Conservation (phyloP, 2,329 filamentous ascomycete genomes). For the Aspergillus fumigatus region DNA sequence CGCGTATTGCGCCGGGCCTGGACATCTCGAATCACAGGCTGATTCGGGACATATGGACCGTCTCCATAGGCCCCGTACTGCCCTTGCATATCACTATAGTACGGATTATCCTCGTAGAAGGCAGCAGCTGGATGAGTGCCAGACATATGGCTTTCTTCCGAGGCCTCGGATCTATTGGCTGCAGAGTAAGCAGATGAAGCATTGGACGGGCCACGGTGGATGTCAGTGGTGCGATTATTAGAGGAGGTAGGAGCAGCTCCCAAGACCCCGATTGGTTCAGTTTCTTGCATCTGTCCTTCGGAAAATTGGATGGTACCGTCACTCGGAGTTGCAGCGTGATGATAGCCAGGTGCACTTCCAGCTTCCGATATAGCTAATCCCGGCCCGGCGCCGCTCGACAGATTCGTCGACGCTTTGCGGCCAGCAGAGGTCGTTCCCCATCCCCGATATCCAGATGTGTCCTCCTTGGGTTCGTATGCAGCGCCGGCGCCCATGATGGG, state of each 20-base stretch:
- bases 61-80: slow-evolving; percentile 52
- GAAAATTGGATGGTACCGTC: slow-evolving; percentile 56
- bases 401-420: slow-evolving; percentile 81
- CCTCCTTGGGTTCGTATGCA: slow-evolving; percentile 62
- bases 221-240: slow-evolving; percentile 62
- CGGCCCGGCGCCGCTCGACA: slow-evolving; percentile 64
- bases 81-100: slow-evolving; percentile 46
- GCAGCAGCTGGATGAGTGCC: slow-evolving; percentile 43
- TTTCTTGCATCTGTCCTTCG: slow-evolving; percentile 65
- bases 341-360: slow-evolving; percentile 52
- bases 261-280: slow-evolving; percentile 78
- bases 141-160: slow-evolving; percentile 51
- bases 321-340: slow-evolving; percentile 57
- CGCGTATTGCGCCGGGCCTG: slow-evolving; percentile 87
- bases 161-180: slow-evolving; percentile 65
- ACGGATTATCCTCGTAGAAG: slow-evolving; percentile 53
- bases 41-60: slow-evolving; percentile 50
- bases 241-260: slow-evolving; percentile 62
- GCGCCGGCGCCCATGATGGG: slow-evolving; percentile 47
- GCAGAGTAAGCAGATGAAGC: slow-evolving; percentile 94
- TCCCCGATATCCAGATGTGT: slow-evolving; percentile 77
- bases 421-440: slow-evolving; percentile 80
- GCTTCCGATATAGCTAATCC: slow-evolving; percentile 69
- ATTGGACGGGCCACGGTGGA: slow-evolving; percentile 87
- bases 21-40: slow-evolving; percentile 89